A percentile compares a stretch with the other conserved stretches of the same genome.
These are phyloP conservation scores for Volvox carteri DNA, from an alignment of 163 green algal genomes.

Conservation along the genomic window DNA sequence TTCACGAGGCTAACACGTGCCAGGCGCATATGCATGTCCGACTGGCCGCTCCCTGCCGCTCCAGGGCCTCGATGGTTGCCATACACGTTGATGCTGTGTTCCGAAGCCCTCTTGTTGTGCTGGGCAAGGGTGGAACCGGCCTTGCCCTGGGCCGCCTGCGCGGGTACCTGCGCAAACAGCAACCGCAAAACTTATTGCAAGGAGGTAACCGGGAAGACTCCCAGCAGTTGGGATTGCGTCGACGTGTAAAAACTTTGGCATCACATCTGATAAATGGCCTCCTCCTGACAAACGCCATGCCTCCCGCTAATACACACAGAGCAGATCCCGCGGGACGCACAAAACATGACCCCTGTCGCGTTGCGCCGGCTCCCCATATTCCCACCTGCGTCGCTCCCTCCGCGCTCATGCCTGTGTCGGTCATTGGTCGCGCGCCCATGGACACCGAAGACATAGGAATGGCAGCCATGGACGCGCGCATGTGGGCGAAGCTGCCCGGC, in stretches of 20 bases:
- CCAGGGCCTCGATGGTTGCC: background rate
- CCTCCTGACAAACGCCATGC: no score
- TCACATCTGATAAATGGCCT: no score
- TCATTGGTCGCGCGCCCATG: background rate
- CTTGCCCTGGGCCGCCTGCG: constrained; percentile 9
- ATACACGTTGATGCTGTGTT: constrained; percentile 1
- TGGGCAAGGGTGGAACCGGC: constrained; percentile 25
- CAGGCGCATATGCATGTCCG: constrained; percentile 34
- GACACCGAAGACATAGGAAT: background rate
- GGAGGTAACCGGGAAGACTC: no score
- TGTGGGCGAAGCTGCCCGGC: background rate
- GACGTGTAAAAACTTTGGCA: no score
- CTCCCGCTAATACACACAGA: no score
- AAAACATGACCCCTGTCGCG: no score
- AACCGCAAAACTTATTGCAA: background rate
- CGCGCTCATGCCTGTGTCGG: constrained; percentile 4
- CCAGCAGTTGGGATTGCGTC: no score
- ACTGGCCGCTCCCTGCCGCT: background rate
- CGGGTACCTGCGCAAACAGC: background rate
- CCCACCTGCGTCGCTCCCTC: background rate
- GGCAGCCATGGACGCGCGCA: constrained; percentile 9
- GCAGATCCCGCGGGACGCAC: no score
- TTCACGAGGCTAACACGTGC: constrained; percentile 45
- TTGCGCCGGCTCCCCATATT: no score
- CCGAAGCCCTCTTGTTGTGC: constrained; percentile 45